Base-by-base conservation (phyloP, 345 rosid species). In the Corchorus olitorius region DNA sequence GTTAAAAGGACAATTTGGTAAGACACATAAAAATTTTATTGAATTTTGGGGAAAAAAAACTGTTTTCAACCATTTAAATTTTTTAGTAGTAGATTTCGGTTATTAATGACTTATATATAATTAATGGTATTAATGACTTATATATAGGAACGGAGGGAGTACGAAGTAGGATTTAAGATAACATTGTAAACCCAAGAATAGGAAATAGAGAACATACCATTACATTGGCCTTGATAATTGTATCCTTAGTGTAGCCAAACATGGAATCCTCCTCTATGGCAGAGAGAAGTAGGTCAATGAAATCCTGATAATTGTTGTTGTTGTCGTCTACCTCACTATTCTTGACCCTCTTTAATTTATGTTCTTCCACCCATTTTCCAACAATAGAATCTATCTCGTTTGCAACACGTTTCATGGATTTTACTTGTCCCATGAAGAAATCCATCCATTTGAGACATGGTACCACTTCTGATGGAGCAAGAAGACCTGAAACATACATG, bases 331-430 rank as follows among this genome's bases (percentile, higher is more conserved):
- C 20, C 11, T 74, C 59, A 17, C 59, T 27, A 27, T 27, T 37
- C 43, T 62, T n/a, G 3, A 34, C 22, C 45, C 41, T 43, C 41
- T 46, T 62, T 20, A 15, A 10, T 34, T 62, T 63, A 63, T 79
- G 87, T 64, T 84, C 85, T 20, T 79, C 75, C 22, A 84, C 77
- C 87, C 85, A 84, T 68, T 50, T 43, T 65, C 74, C 75, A 48
- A 80, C 48, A 4, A 84, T 65, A 35, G 53, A 53, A 39, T 84
- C 87, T 16, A 74, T n/a, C 19, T 74, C 49, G 33, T 34, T 20
- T 17, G 70, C 64, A 15, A 74, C 61, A 3, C 33, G 70, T 56
- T 74, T 9, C 81, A 67, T 77, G 77, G 81, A 61, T 17, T 79
- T 35, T 74, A 71, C 17, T 71, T 17, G 77, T 8, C 83, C 72